Conservation (phyloP, 2,329 filamentous ascomycete genomes). For the Botrytis fabae region DNA sequence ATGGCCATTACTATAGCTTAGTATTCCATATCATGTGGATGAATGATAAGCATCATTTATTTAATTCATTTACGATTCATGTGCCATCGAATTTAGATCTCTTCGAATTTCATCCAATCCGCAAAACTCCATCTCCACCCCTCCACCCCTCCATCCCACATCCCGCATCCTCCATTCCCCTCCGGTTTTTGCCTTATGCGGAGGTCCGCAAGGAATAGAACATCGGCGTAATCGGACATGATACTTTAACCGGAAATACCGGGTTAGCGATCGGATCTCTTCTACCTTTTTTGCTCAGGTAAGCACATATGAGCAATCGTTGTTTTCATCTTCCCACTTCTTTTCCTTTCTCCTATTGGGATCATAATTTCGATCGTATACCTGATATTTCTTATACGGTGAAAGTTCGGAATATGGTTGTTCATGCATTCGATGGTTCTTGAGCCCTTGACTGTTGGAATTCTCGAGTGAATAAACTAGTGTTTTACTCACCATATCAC, state of each 20-base stretch:
- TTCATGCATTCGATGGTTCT: neutral
- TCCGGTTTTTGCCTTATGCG: neutral
- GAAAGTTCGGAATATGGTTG: neutral
- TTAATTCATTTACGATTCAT: neutral
- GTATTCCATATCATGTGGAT: neutral
- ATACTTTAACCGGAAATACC: neutral
- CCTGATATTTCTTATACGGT: neutral
- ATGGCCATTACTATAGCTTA: neutral
- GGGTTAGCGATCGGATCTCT: neutral
- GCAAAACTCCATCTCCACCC: neutral
- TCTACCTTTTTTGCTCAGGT: neutral
- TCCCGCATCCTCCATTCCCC: neutral
- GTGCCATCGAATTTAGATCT: neutral
- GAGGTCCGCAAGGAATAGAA: too few species aligned
- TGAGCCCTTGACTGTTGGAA: neutral
- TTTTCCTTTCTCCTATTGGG: neutral
- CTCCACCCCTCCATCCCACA: too few species aligned
- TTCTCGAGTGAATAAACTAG: neutral
- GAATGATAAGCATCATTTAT: constrained; percentile 4
- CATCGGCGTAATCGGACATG: neutral
- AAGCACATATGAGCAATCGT: constrained; percentile 5
- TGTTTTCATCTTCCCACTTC: neutral
- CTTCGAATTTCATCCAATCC: neutral
- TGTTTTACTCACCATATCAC: neutral
- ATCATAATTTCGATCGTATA: neutral